These are phyloP conservation scores for Chlorella vulgaris DNA, from an alignment of 139 green algal genomes.

Conservation along the genomic window DNA sequence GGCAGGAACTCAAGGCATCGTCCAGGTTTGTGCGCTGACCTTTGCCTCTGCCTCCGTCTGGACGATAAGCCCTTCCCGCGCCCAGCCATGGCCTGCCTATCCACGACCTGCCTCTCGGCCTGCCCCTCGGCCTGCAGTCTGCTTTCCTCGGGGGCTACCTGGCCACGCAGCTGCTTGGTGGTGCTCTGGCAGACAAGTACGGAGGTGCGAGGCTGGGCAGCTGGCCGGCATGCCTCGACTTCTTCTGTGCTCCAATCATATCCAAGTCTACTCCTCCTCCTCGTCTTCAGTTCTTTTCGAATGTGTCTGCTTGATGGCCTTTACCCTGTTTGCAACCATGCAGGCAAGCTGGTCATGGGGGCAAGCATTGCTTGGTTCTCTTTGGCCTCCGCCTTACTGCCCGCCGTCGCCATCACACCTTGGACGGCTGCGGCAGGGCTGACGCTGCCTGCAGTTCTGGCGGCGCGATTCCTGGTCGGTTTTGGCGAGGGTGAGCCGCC, in stretches of 20 bases:
- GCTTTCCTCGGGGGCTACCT: constrained; percentile 97
- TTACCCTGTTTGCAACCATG: not conserved
- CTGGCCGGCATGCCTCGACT: not conserved
- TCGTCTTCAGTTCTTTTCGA: too few relatives aligned
- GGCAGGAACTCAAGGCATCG: constrained; percentile 36
- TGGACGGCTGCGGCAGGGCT: constrained; percentile 47
- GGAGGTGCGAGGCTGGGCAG: constrained; percentile 53
- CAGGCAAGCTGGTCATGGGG: constrained; percentile 81
- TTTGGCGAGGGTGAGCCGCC: constrained; percentile 80
- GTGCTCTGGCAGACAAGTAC: constrained; percentile 82
- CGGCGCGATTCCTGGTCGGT: constrained; percentile 72
- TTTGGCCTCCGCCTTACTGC: constrained; percentile 77
- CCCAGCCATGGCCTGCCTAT: not conserved
- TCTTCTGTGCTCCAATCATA: too few relatives aligned
- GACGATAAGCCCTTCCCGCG: too few relatives aligned
- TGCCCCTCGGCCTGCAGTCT: constrained; percentile 64
- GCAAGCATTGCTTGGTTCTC: constrained; percentile 86
- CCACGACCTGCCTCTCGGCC: not conserved
- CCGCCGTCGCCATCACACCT: constrained; percentile 50
- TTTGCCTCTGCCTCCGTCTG: too few relatives aligned
- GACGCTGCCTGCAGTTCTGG: constrained; percentile 70
- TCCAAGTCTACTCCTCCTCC: too few relatives aligned
- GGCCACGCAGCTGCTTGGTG: constrained; percentile 86
- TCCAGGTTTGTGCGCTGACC: not conserved
- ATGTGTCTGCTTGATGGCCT: too few relatives aligned